Conservation (phyloP, 306 rosid species). For the Prosopis cineraria region DNA sequence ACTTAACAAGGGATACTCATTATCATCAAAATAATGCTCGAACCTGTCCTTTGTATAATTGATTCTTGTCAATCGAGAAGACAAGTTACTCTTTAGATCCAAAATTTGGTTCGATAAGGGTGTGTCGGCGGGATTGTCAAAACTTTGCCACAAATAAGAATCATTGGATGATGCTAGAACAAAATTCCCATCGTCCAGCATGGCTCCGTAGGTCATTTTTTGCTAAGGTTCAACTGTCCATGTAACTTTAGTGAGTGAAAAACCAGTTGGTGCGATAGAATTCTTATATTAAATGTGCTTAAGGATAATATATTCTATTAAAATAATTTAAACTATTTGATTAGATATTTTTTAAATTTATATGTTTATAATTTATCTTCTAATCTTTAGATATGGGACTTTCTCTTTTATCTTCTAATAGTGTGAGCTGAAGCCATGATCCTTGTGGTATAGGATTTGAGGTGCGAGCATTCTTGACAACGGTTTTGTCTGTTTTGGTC, state of each 20-base stretch:
- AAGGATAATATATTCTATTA: too few relatives aligned
- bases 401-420: too few relatives aligned
- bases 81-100: not conserved
- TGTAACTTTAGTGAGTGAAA: slow-evolving; percentile 12
- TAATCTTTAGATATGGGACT: too few relatives aligned
- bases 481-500: too few relatives aligned
- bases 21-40: slow-evolving; percentile 31
- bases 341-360: too few relatives aligned
- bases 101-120: slow-evolving; percentile 53
- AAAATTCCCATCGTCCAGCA: slow-evolving; percentile 65
- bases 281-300: too few relatives aligned
- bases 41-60: slow-evolving; percentile 61
- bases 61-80: slow-evolving; percentile 34
- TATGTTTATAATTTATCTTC: too few relatives aligned
- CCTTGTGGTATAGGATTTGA: too few relatives aligned
- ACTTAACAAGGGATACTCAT: slow-evolving; percentile 33
- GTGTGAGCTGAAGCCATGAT: too few relatives aligned
- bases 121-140: slow-evolving; percentile 59
- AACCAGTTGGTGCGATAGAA: slow-evolving; percentile 36
- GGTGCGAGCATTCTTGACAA: too few relatives aligned
- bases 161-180: slow-evolving; percentile 33
- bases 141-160: slow-evolving; percentile 53
- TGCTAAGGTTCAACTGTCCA: slow-evolving; percentile 27
- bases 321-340: too few relatives aligned
- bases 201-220: slow-evolving; percentile 35